phyloP scores from a whole-genome alignment of 371 early-diverging fungal genomes.

The Mortierella polycephala region DNA sequence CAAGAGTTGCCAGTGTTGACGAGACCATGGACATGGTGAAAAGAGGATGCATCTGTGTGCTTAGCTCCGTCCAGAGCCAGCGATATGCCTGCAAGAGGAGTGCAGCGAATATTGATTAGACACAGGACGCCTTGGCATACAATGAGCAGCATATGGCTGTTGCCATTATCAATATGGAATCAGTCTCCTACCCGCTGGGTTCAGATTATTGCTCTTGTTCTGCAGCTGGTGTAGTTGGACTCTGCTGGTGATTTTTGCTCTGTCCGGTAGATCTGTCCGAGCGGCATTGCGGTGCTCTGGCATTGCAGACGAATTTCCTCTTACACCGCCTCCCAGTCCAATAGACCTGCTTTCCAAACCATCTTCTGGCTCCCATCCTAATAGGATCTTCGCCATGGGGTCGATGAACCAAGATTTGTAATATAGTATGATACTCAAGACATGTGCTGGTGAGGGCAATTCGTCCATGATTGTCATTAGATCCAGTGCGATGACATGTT shows the following conservation, averaged over 20 bases:
- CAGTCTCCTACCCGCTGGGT: not conserved
- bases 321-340: not conserved
- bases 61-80: constrained; percentile 14
- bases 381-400: constrained; percentile 28
- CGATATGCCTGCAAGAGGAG: constrained; percentile 13
- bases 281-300: constrained; percentile 27
- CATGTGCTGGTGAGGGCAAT: constrained; percentile 12
- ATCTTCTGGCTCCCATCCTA: constrained; percentile 41
- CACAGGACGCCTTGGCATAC: not conserved
- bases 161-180: not conserved
- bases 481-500: constrained; percentile 20
- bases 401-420: constrained; percentile 13
- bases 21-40: constrained; percentile 70
- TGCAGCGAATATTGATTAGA: not conserved
- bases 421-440: constrained; percentile 6
- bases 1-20: constrained; percentile 95
- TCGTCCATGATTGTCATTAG: constrained; percentile 13
- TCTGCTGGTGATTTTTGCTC: constrained; percentile 47
- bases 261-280: constrained; percentile 8
- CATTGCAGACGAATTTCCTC: not conserved
- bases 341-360: not conserved
- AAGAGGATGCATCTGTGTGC: constrained; percentile 1
- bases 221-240: constrained; percentile 35
- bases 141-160: not conserved
- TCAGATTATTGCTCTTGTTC: not conserved